A percentile compares a stretch with the other conserved stretches of the same genome.
phyloP scores from a whole-genome alignment of 208 protist species.

The Acanthamoeba healyi region DNA sequence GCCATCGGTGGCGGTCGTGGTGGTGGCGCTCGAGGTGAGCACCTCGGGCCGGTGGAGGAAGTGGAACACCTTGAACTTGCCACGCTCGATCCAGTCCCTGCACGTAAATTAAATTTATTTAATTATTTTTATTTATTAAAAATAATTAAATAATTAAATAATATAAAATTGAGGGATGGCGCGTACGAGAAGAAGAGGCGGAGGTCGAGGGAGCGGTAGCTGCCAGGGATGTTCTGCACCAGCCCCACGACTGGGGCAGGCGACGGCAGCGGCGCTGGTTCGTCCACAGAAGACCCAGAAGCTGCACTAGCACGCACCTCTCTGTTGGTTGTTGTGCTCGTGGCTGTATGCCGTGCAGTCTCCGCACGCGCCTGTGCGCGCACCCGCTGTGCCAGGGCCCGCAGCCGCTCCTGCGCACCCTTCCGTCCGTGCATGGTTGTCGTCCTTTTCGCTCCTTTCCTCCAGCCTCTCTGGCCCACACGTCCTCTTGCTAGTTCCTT shows the following conservation, averaged over 20 bases:
- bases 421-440: background rate
- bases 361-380: background rate
- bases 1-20: background rate
- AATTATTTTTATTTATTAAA: background rate
- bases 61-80: slow-evolving; percentile 48
- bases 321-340: background rate
- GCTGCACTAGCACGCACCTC: background rate
- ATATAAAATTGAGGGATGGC: background rate
- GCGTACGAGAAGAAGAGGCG: slow-evolving; percentile 24
- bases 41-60: slow-evolving; percentile 9
- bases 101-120: background rate
- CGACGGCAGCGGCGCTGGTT: background rate
- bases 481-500: background rate
- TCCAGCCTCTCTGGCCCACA: too few species aligned
- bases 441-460: background rate
- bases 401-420: background rate
- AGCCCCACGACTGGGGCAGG: background rate
- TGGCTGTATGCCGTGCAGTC: background rate
- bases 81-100: slow-evolving; percentile 15
- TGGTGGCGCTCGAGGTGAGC: background rate
- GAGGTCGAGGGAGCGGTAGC: background rate
- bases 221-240: slow-evolving; percentile 23
- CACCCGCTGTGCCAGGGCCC: slow-evolving; percentile 10
- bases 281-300: background rate
- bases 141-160: background rate